Conservation (phyloP, 148 eudicot species). For the Vaccinium vitisidaea region DNA sequence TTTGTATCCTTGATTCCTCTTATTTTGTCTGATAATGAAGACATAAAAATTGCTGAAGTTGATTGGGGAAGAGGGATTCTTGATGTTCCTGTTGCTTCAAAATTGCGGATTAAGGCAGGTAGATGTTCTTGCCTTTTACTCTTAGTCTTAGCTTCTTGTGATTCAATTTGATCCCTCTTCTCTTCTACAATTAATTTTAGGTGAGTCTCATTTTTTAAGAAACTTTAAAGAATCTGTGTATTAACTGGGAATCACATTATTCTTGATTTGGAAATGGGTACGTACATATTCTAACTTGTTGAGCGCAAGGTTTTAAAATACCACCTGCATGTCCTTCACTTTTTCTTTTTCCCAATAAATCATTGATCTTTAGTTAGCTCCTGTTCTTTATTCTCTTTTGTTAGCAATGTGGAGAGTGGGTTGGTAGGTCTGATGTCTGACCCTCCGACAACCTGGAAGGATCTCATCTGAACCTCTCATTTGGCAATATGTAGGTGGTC, state of each 20-base stretch:
- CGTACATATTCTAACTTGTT: background rate
- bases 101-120: conserved; percentile 65
- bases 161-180: background rate
- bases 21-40: conserved; percentile 43
- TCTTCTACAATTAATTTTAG: background rate
- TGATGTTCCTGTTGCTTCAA: conserved; percentile 58
- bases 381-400: background rate
- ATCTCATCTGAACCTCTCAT: no score
- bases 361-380: background rate
- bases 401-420: no score
- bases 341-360: no score
- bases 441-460: no score
- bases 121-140: background rate
- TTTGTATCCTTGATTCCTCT: conserved; percentile 60
- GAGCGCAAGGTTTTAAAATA: background rate
- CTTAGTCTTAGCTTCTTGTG: background rate
- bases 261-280: background rate
- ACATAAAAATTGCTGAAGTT: conserved; percentile 46
- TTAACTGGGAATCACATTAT: background rate
- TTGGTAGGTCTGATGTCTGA: no score
- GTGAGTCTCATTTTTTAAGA: conserved; percentile 1
- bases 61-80: conserved; percentile 42
- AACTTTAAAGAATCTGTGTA: background rate
- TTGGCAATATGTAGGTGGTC: no score
- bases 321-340: no score